phyloP scores from a whole-genome alignment of 495 filamentous ascomycete species.

The Penicillium alfredii region DNA sequence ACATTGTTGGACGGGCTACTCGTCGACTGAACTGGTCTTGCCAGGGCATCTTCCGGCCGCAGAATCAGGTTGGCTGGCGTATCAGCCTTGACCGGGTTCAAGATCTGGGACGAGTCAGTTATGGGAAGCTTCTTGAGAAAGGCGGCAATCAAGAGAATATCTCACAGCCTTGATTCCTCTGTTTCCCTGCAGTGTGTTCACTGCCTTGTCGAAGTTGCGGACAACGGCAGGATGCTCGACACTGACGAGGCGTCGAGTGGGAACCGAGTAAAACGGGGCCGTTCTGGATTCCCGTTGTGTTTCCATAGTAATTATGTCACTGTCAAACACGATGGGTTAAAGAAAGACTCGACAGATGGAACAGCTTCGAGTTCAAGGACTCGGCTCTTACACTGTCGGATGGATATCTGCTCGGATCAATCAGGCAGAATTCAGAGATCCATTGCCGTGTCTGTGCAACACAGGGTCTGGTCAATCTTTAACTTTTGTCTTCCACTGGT shows the following conservation, averaged over 20 bases:
- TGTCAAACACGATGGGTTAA: no score
- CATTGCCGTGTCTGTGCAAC: no score
- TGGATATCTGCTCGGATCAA: no score
- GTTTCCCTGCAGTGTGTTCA: slow-evolving; percentile 70
- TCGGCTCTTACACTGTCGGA: no score
- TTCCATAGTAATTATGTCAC: slow-evolving; percentile 17
- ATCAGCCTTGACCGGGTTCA: slow-evolving; percentile 36
- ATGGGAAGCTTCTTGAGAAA: neutral
- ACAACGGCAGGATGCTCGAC: slow-evolving; percentile 88
- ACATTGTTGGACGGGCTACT: slow-evolving; percentile 69
- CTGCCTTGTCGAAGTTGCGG: slow-evolving; percentile 71
- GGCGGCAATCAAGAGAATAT: slow-evolving; percentile 1
- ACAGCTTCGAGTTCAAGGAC: no score
- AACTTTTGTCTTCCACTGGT: no score
- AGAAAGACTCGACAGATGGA: no score
- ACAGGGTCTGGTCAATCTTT: no score
- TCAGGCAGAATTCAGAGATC: no score
- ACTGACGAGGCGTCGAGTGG: slow-evolving; percentile 58
- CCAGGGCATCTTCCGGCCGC: slow-evolving; percentile 69
- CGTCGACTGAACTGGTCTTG: slow-evolving; percentile 66
- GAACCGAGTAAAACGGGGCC: slow-evolving; percentile 55
- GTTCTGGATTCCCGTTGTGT: slow-evolving; percentile 21
- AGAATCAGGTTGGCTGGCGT: slow-evolving; percentile 54
- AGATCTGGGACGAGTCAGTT: slow-evolving; percentile 29
- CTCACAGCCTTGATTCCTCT: slow-evolving; percentile 60